Evolutionary conservation across 2,329 filamentous ascomycete species (phyloP).

Genomic region (Decorospora gaudefroyi): DNA sequence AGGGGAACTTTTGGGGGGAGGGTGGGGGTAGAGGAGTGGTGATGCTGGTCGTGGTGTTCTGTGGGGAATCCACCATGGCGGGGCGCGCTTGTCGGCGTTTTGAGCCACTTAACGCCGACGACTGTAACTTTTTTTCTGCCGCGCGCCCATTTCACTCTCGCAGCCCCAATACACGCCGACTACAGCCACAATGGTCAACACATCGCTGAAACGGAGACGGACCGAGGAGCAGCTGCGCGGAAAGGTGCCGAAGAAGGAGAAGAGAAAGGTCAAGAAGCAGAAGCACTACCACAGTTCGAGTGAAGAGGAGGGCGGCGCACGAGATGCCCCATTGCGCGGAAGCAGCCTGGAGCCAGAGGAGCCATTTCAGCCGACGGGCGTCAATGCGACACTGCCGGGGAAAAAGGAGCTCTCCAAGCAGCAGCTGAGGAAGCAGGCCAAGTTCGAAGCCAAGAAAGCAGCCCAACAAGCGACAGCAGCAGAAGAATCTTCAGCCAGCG

Average conservation of each 20-base stretch:
- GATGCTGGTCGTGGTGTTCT: constrained; percentile 25
- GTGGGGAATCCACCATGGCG: constrained; percentile 22
- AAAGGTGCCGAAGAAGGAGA: constrained; percentile 56
- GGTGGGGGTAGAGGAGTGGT: constrained; percentile 7
- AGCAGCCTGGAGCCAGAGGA: constrained; percentile 25
- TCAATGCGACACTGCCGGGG: constrained; percentile 26
- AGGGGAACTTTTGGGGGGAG: constrained; percentile 5
- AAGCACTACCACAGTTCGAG: constrained; percentile 66
- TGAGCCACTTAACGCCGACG: constrained; percentile 27
- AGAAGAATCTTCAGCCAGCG: constrained; percentile 18
- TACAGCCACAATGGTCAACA: constrained; percentile 45
- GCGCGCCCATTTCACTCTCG: constrained; percentile 3
- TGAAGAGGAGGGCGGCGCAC: constrained; percentile 53
- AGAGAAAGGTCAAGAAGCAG: constrained; percentile 67
- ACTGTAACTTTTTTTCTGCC: constrained; percentile 30
- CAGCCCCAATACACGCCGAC: constrained; percentile 9
- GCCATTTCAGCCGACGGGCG: constrained; percentile 36
- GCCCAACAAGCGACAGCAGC: constrained; percentile 16
- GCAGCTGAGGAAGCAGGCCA: constrained; percentile 25
- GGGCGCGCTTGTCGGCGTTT: constrained; percentile 39
- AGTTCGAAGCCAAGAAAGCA: constrained; percentile 24
- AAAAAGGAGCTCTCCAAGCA: constrained; percentile 15
- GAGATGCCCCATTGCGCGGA: constrained; percentile 35
- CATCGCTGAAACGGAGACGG: constrained; percentile 60
- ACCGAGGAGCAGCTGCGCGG: constrained; percentile 63